These are phyloP conservation scores for Aegilops tauschii DNA, from an alignment of 176 grass and related monocot species.

Conservation along the genomic window DNA sequence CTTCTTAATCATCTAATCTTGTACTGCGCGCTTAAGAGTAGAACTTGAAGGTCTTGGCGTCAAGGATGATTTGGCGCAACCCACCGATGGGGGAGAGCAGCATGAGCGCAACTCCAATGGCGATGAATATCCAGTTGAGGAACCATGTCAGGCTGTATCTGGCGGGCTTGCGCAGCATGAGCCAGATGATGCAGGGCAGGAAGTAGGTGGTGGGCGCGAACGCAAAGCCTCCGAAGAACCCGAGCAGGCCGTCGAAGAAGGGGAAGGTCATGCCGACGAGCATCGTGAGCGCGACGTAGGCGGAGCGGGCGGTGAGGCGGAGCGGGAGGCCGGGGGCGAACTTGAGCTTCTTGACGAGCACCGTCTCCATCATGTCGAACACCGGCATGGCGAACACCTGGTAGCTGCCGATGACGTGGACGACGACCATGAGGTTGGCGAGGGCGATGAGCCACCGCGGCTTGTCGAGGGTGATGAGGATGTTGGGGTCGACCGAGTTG, in stretches of 20 bases:
- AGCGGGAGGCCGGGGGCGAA: not conserved
- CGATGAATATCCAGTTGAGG: not conserved
- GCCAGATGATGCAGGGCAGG: not conserved
- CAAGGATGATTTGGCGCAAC: constrained; percentile 1
- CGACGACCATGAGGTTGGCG: constrained; percentile 3
- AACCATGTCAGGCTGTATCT: not conserved
- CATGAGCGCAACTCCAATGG: not conserved
- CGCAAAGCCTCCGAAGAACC: constrained; percentile 56
- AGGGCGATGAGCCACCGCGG: not conserved
- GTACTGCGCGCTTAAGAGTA: not conserved
- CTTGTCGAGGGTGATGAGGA: constrained; percentile 41
- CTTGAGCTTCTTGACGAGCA: constrained; percentile 22
- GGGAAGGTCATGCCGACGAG: constrained; percentile 45
- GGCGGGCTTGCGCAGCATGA: not conserved
- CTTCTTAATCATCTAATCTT: too few relatives aligned
- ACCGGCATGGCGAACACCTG: constrained; percentile 3
- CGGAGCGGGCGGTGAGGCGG: constrained; percentile 9
- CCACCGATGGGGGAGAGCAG: not conserved
- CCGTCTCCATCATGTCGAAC: constrained; percentile 10
- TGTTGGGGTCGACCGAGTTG: constrained; percentile 33
- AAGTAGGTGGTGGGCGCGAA: constrained; percentile 11
- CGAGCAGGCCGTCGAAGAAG: constrained; percentile 49
- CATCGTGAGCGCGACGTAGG: constrained; percentile 23
- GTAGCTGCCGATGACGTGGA: constrained; percentile 11
- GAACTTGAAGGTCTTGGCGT: not conserved